Base-by-base conservation (phyloP, 345 rosid genomes). In the Ceriops decandra region DNA sequence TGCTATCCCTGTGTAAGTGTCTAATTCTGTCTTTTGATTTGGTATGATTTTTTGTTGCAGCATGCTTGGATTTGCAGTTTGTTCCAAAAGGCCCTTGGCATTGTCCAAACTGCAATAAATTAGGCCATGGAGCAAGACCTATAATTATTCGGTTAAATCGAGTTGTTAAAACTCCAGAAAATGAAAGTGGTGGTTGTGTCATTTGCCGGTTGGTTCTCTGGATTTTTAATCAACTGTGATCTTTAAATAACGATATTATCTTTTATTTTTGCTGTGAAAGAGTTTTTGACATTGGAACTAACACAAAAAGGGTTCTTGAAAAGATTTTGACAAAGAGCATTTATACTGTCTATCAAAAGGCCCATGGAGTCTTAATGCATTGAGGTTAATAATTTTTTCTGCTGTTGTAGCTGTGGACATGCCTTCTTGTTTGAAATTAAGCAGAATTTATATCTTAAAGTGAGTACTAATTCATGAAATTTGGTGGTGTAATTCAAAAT, bases 141-240 rank as follows among this genome's bases (percentile, higher is more conserved):
- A 83, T 91, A 64, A 75, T 84, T 62, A 78, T 90, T 61, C 84
- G 89, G 68, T 76, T 82, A 74, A 82, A 83, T 31, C 86, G 89
- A 67, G 91, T 82, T 47, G 93, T 90, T 56, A 88, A 85, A 75
- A 84, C 85, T 21, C 93, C 87, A 72, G 92, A 87, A 82, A 70
- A 73, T 80, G 98, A 90, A 53, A 82, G 85, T 75, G 99, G 98
- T 61, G 98, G 98, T 67, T 95, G 99, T 82, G 93, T 72, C 70
- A 71, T 95, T 71, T 95, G 99, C 87, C 88, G 99, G 99, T 95
- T 79, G 35, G 82, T 71, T 67, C 64, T 57, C 72, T 32, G 6
- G 28, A 13, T 47, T 58, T 46, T 24, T n/a, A 24, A 24, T 56
- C 2, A 24, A 56, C 16, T 56, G 6, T 56, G 9, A 8, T 57